Base-by-base conservation (phyloP, 495 filamentous ascomycete species). In the Neurospora sp. region DNA sequence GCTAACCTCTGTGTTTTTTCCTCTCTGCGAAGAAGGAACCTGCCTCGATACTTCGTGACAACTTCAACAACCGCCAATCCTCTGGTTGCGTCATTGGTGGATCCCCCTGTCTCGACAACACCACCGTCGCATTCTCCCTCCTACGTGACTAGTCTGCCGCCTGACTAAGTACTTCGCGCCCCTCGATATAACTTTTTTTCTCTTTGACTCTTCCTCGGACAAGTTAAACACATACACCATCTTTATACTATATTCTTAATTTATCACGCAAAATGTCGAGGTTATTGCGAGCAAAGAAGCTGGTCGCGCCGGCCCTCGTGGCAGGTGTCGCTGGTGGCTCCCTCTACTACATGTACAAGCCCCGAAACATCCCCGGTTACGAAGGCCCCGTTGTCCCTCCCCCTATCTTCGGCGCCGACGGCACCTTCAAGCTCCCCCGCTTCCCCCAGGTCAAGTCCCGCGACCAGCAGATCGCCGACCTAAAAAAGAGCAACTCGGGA, bases 281-380 rank as follows among this genome's bases (percentile, higher is more conserved):
- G 70, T 74, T 81, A 70, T 31, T 69, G 16, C 73, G 73, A 72
- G 77, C 77, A 20, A 77, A 80, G 78, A 81, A 82, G 65, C 76
- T 85, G n/a, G 76, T 82, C 16, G 74, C 79, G 35, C 81, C 83
- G 0, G 74, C 80, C 68, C 80, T 80, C 16, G 74, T 83, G 53
- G 81, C 78, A 31, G 81, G 77, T 72, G 79, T 79, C 39, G 79
- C 82, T 39, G 81, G 80, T 75, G 90, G 89, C 69, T 83, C 88
- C 47, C 85, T 96, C 69, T 94, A 94, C 78, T 89, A 92, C 73
- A 85, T 89, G 53, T 94, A 96, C 80, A 90, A 93, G 68, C 94
- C 94, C 10, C 89, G 91, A 74, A 92, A 95, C 79, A 93, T 97
- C 68, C 93, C 93, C 45, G 94, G 94, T 69, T 89, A 88, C 72